These are phyloP conservation scores for Exophiala sp. DNA, from an alignment of 2,329 filamentous ascomycete species.

Conservation along the genomic window DNA sequence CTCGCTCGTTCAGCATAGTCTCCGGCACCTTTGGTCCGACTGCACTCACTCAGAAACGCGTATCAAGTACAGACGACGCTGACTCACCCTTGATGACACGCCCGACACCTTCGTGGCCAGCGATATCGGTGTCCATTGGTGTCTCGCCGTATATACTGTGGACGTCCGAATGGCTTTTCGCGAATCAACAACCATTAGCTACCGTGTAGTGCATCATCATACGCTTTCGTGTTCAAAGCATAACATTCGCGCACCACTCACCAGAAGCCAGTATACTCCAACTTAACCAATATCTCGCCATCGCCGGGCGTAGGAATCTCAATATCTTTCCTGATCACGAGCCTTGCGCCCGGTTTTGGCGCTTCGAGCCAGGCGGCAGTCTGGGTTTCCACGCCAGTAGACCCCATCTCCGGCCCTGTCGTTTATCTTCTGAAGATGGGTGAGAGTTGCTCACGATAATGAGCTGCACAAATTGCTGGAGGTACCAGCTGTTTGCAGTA, in stretches of 20 bases:
- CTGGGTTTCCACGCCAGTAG: constrained; percentile 22
- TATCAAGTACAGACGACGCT: too few species aligned
- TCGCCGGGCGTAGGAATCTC: constrained; percentile 37
- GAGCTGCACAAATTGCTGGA: too few species aligned
- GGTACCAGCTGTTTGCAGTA: too few species aligned
- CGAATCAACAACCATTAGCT: too few species aligned
- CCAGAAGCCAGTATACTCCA: constrained; percentile 47
- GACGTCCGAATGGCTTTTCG: constrained; percentile 42
- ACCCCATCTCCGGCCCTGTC: too few species aligned
- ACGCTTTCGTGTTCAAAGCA: neutral
- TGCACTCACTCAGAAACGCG: neutral
- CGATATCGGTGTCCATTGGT: constrained; percentile 44
- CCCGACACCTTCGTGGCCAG: constrained; percentile 48
- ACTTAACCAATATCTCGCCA: constrained; percentile 45
- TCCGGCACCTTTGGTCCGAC: neutral
- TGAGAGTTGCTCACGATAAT: too few species aligned
- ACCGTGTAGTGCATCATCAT: neutral
- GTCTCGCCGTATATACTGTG: constrained; percentile 44
- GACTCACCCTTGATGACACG: constrained; percentile 33
- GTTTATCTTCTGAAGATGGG: too few species aligned
- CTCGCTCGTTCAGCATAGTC: constrained; percentile 18
- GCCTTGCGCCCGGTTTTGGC: constrained; percentile 34
- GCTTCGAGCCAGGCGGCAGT: constrained; percentile 38
- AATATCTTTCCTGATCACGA: constrained; percentile 36
- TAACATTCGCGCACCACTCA: neutral